Conservation (phyloP, 2,329 filamentous ascomycete genomes). For the Diaporthe citriasiana region DNA sequence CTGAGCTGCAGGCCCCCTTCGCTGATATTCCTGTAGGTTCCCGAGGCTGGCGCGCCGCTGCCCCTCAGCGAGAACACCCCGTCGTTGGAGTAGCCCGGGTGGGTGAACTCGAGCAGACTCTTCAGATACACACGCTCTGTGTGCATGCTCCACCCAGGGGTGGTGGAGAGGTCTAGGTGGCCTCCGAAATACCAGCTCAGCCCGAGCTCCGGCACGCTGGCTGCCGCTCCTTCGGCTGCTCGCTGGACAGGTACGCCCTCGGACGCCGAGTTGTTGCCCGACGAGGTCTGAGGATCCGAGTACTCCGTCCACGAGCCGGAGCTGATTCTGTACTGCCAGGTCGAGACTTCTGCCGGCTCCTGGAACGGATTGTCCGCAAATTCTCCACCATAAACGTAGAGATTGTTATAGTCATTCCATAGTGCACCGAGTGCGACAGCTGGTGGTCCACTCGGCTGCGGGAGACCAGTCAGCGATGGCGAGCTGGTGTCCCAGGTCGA, state of each 20-base stretch:
- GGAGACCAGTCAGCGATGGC: slow-evolving; percentile 73
- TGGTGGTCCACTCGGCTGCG: slow-evolving; percentile 69
- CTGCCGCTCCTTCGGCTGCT: slow-evolving; percentile 79
- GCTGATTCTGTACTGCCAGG: slow-evolving; percentile 79
- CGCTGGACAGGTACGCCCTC: slow-evolving; percentile 72
- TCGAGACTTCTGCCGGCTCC: slow-evolving; percentile 70
- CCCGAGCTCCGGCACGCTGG: slow-evolving; percentile 78
- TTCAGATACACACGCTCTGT: slow-evolving; percentile 77
- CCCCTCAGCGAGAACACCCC: slow-evolving; percentile 70
- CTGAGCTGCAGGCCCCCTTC: slow-evolving; percentile 76
- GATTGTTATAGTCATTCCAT: slow-evolving; percentile 78
- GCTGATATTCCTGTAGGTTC: slow-evolving; percentile 81
- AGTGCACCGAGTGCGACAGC: slow-evolving; percentile 80
- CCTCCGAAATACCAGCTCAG: slow-evolving; percentile 85
- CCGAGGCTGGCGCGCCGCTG: slow-evolving; percentile 70
- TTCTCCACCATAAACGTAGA: slow-evolving; percentile 82
- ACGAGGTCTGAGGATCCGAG: slow-evolving; percentile 70
- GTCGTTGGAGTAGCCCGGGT: slow-evolving; percentile 76
- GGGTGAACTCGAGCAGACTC: slow-evolving; percentile 82
- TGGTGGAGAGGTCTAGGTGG: slow-evolving; percentile 74
- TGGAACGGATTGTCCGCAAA: slow-evolving; percentile 74
- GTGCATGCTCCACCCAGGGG: slow-evolving; percentile 75
- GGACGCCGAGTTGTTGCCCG: slow-evolving; percentile 72
- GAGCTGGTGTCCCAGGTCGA: slow-evolving; percentile 78
- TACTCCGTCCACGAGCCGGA: slow-evolving; percentile 74